Evolutionary conservation across 2,329 filamentous ascomycete species (phyloP), one percentile per base, ranked within the genome.

Genomic region (Cytospora piceicola): DNA sequence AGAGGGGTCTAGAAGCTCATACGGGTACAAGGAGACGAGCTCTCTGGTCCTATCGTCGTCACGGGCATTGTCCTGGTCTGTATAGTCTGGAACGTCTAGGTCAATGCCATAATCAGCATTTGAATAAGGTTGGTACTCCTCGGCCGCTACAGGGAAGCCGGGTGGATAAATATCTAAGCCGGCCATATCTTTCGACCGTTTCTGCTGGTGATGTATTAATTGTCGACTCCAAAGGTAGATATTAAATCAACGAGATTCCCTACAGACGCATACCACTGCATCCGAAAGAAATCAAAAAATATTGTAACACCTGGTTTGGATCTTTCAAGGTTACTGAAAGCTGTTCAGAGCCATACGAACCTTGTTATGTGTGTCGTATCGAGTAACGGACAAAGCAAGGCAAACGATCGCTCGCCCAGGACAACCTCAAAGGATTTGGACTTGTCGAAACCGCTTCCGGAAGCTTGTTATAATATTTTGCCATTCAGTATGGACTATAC

Each of bases 341-440:
- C 15, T 36, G 2, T 34, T 12, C 8, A 34, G 32, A 8, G 32
- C 7, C 34, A 9, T 12, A 36, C 1, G 12, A 36, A 15, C 12
- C 9, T 4, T 15, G 15, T 15, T 36, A 36, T 36, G 34, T 36
- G 34, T 36, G 34, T 36, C 12, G 34, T 36, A 11, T 36, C 34
- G 34, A 36, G 34, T 4, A 24, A 15, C 22, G 22, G 36, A 62
- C 59, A 62, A 62, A 62, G 52, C 59, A 36, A 56, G 9, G 24
- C 4, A 24, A 6, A 6, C 4, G 4, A 20, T 34, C 3, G 11
- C 3, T 24, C 36, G 22, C 14, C 27, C n/a, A 39, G 5, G 4
- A n/a, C n/a, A 46, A 11, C 4, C 7, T 55, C 34, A 42, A 62
- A 62, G 59, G 30, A 34, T 12, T 55, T 0, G 4, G n/a, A 20